Evolutionary conservation across 768 basidiomycete species (phyloP), one percentile per base, ranked within the genome.

Genomic region (Russula emetica): DNA sequence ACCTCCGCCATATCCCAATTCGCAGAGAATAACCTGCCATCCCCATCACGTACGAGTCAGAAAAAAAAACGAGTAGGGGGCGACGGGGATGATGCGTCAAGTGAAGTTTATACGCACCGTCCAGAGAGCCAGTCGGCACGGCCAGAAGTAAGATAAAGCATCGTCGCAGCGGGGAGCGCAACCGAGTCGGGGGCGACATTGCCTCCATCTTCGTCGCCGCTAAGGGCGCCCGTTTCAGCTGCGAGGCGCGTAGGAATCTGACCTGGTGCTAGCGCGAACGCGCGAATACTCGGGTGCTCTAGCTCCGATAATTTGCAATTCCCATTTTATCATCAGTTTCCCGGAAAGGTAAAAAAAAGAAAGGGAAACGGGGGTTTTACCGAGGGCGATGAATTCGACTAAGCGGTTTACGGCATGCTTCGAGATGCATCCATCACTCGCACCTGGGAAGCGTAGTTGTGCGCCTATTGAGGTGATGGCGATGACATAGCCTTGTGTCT

Each of bases 71-170:
- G 5, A 52, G n/a, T 1, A 3, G 11, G 45, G 2, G 11, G 18
- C 16, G 14, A 18, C 18, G 9, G 26, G 9, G 26, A 6, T 6
- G 24, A 28, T 3, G 42, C 18, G 13, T 4, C 45, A 47, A n/a
- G 20, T 22, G 45, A 47, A 47, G n/a, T 5, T 10, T 47, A 13
- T 20, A 63, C 62, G 40, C 26, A 61, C 63, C 63, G 55, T 47
- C 56, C 61, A 30, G 50, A 56, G n/a, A 66, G 44, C 55, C 61
- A 66, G 18, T 57, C 50, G 10, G 62, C 64, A n/a, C 44, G 47
- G 1, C 62, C 52, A 4, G 60, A 42, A 20, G 62, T 58, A 24
- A 66, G 55, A 34, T 58, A 45, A 14, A 64, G 55, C 28, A 53
- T 54, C 24, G 55, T 54, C 26, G 52, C 50, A 9, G 62, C 57